These are phyloP conservation scores for Paecilomyces niveus DNA, from an alignment of 2,329 filamentous ascomycete genomes.

Conservation along the genomic window DNA sequence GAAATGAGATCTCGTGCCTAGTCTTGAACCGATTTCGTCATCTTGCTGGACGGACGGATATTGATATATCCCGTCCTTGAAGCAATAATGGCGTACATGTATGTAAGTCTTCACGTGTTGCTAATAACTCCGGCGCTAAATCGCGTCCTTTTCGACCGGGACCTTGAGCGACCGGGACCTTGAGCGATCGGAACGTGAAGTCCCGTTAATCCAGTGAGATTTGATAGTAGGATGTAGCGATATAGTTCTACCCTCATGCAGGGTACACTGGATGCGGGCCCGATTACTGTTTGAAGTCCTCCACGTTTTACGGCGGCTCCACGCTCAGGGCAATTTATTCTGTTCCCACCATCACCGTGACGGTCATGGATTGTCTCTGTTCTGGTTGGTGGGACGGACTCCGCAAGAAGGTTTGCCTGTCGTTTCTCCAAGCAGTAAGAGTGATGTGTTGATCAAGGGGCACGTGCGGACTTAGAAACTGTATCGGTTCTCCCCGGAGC, in stretches of 20 bases:
- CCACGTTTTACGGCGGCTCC: neutral
- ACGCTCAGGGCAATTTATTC: neutral
- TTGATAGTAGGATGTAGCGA: neutral
- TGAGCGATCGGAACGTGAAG: neutral
- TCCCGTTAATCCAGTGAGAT: neutral
- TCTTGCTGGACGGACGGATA: neutral
- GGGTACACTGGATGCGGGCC: neutral
- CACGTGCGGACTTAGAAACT: neutral
- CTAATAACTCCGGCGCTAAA: neutral
- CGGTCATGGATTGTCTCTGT: neutral
- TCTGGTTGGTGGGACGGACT: neutral
- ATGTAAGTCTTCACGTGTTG: neutral
- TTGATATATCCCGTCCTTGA: neutral
- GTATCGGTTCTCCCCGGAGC: neutral
- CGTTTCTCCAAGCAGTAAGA: neutral
- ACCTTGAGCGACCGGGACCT: no score
- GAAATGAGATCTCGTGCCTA: neutral
- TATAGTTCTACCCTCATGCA: neutral
- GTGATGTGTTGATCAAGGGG: neutral
- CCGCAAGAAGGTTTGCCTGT: neutral
- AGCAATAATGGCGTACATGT: neutral
- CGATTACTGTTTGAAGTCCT: neutral
- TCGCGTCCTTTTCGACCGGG: neutral
- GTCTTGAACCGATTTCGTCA: neutral
- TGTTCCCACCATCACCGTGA: neutral